phyloP scores from a whole-genome alignment of 345 rosid species.

The Lumnitzera racemosa region DNA sequence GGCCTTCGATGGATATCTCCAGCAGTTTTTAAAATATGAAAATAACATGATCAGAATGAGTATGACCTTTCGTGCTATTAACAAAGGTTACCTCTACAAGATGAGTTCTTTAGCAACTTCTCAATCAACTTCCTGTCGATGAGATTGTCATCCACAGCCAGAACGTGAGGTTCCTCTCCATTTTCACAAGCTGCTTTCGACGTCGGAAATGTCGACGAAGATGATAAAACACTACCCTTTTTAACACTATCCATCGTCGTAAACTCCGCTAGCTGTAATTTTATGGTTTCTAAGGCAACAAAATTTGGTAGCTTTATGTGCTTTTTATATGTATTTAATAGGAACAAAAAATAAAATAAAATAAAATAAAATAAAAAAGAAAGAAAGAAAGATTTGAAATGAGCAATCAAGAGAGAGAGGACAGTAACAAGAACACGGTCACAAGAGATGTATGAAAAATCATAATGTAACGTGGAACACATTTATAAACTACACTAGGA shows the following conservation, averaged over 20 bases:
- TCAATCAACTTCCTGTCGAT: conserved; percentile 65
- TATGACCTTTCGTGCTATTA: too few species aligned
- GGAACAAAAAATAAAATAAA: neutral
- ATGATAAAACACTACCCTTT: conserved; percentile 5
- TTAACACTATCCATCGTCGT: neutral
- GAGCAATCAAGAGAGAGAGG: conserved; percentile 2
- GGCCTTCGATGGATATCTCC: too few species aligned
- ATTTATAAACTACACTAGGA: conserved; percentile 1
- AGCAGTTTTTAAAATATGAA: too few species aligned
- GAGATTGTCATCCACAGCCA: conserved; percentile 83
- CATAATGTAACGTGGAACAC: conserved; percentile 10
- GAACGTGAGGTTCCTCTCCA: conserved; percentile 49
- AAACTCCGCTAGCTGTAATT: too few species aligned
- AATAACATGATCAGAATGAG: too few species aligned
- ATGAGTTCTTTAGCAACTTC: conserved; percentile 52
- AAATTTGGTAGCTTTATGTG: too few species aligned
- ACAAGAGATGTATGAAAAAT: conserved; percentile 31
- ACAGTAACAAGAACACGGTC: conserved; percentile 13
- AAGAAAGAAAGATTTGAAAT: neutral
- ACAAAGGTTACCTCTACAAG: conserved; percentile 51
- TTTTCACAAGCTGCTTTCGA: conserved; percentile 8
- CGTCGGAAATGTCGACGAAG: conserved; percentile 24
- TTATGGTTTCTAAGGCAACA: too few species aligned
- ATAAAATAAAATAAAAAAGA: conserved; percentile 2
- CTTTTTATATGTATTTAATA: neutral